phyloP scores from a whole-genome alignment of 2,329 filamentous ascomycete genomes.

The Sporothrix phasma region DNA sequence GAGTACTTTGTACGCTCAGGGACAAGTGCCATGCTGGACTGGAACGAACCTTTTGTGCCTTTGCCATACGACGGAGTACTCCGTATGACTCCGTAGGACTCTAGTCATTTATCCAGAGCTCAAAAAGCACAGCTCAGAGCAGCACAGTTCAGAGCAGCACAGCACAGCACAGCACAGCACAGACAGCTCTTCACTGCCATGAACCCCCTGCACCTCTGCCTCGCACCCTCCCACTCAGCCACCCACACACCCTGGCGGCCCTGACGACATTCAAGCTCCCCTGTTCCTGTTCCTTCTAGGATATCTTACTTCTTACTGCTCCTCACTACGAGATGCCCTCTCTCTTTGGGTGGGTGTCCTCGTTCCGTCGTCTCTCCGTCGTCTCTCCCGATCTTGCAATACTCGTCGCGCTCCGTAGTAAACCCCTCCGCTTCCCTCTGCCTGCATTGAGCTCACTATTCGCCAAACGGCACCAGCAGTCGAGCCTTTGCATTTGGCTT shows the following conservation, averaged over 20 bases:
- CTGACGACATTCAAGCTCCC: slow-evolving; percentile 19
- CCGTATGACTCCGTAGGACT: too few relatives aligned
- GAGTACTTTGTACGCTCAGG: too few relatives aligned
- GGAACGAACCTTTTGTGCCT: neutral
- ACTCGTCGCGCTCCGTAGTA: slow-evolving; percentile 1
- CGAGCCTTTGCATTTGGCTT: slow-evolving; percentile 2
- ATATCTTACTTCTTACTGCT: neutral
- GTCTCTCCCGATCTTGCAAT: too few relatives aligned
- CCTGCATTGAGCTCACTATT: slow-evolving; percentile 12
- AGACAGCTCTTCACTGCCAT: neutral
- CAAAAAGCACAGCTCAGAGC: too few relatives aligned
- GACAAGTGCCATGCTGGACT: neutral
- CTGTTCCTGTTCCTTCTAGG: slow-evolving; percentile 4
- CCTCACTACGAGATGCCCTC: too few relatives aligned
- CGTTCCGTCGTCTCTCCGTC: slow-evolving; percentile 6
- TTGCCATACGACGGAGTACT: neutral
- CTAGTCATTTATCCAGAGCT: too few relatives aligned
- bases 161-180: neutral
- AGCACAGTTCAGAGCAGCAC: neutral
- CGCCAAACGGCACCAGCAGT: slow-evolving; percentile 8
- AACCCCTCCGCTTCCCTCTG: neutral
- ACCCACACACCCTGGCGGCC: slow-evolving; percentile 13
- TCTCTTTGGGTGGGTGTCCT: neutral
- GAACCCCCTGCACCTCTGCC: neutral
- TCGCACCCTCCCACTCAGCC: slow-evolving; percentile 14